These are phyloP conservation scores for Xylaria venustula DNA, from an alignment of 495 filamentous ascomycete species.

Conservation along the genomic window DNA sequence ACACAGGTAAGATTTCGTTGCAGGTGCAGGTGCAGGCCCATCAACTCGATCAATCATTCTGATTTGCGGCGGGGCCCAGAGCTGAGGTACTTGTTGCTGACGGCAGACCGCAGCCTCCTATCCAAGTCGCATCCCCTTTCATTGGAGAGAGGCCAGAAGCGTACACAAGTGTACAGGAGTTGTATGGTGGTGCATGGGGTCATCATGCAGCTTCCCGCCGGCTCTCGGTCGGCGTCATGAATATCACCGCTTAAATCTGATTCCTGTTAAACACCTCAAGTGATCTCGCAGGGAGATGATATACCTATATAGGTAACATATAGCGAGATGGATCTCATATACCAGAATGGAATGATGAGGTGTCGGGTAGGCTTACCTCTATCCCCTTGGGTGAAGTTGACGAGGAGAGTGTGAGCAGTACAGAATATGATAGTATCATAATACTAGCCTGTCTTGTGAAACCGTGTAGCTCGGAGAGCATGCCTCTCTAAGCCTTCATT, in stretches of 20 bases:
- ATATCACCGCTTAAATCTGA: background rate
- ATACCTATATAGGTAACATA: background rate
- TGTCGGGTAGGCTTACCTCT: background rate
- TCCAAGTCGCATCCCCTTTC: constrained; percentile 1
- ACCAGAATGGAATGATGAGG: background rate
- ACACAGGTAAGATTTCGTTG: constrained; percentile 16
- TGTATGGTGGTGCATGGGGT: background rate
- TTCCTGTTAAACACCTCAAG: background rate
- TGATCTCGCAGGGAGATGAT: background rate
- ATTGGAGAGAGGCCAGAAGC: background rate
- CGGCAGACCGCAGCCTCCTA: background rate
- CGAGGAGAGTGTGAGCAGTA: background rate
- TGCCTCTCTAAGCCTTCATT: background rate
- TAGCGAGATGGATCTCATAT: background rate
- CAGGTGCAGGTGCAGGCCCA: constrained; percentile 13
- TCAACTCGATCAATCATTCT: constrained; percentile 11
- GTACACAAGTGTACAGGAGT: too few relatives aligned
- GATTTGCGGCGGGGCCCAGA: constrained; percentile 9
- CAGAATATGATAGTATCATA: background rate
- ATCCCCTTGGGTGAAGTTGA: background rate
- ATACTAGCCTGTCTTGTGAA: background rate
- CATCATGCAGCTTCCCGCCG: constrained; percentile 8
- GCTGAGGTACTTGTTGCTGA: constrained; percentile 8
- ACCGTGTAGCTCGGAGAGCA: background rate
- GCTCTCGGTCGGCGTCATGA: constrained; percentile 12